Evolutionary conservation across 2,329 filamentous ascomycete species (phyloP).

Genomic region (Epichloe gansuensis): DNA sequence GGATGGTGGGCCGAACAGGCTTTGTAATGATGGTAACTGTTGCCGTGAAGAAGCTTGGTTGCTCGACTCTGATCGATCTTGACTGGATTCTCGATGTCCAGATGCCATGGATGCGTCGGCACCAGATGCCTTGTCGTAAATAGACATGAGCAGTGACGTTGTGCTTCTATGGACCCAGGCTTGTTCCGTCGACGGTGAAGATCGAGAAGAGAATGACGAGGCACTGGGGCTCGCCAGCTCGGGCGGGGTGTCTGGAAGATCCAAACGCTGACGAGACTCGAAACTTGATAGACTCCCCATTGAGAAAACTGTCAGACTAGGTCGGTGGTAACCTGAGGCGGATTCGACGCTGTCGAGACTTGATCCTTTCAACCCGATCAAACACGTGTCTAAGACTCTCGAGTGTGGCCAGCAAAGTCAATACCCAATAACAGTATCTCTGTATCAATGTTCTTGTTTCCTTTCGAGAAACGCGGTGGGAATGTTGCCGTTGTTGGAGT

Average conservation of each 20-base stretch:
- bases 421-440: neutral
- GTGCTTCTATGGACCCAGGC: slow-evolving; percentile 27
- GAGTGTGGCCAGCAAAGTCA: neutral
- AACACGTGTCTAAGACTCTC: neutral
- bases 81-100: slow-evolving; percentile 22
- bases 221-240: slow-evolving; percentile 40
- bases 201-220: slow-evolving; percentile 33
- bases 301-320: slow-evolving; percentile 22
- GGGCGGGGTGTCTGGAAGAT: slow-evolving; percentile 40
- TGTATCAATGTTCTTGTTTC: neutral
- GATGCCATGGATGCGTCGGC: slow-evolving; percentile 30
- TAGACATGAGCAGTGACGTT: slow-evolving; percentile 43
- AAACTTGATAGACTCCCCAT: slow-evolving; percentile 42
- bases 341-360: neutral
- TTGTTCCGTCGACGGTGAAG: slow-evolving; percentile 29
- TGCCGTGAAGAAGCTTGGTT: slow-evolving; percentile 24
- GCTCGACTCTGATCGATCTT: slow-evolving; percentile 22
- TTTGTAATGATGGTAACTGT: slow-evolving; percentile 43
- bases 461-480: neutral
- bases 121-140: slow-evolving; percentile 37
- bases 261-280: slow-evolving; percentile 37
- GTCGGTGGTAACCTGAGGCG: neutral
- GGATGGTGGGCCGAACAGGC: slow-evolving; percentile 39
- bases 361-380: neutral
- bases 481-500: neutral